Conservation (phyloP, 768 basidiomycete genomes). For the Mrakia frigida region DNA sequence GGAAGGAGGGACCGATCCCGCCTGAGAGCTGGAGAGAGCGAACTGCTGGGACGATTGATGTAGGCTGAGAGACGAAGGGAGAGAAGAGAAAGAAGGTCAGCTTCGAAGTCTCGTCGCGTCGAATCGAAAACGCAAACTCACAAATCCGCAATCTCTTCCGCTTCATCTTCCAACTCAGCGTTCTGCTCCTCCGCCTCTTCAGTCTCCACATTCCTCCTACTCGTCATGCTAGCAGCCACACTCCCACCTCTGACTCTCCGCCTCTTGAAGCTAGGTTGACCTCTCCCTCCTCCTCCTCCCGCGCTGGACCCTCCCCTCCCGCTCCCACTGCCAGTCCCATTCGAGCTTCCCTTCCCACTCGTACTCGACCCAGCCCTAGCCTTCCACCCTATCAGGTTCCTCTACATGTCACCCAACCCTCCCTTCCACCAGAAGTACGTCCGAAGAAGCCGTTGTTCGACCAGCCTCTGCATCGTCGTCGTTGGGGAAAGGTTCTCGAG, state of each 20-base stretch:
- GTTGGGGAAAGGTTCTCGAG: conserved; percentile 30
- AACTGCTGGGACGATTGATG: conserved; percentile 26
- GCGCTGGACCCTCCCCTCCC: too few relatives aligned
- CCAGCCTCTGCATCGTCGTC: conserved; percentile 52
- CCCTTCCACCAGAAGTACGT: conserved; percentile 79
- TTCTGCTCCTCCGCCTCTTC: conserved; percentile 38
- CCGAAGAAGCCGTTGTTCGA: conserved; percentile 58
- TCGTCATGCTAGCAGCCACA: conserved; percentile 11
- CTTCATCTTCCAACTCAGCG: conserved; percentile 50
- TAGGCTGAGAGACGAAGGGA: conserved; percentile 5
- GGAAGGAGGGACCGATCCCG: background rate
- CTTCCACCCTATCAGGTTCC: conserved; percentile 18
- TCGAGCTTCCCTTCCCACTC: background rate
- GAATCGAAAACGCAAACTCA: conserved; percentile 43
- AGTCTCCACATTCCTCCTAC: conserved; percentile 33
- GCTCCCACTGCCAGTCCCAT: background rate
- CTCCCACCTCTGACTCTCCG: conserved; percentile 69
- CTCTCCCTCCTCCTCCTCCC: conserved; percentile 4
- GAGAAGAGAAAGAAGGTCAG: background rate
- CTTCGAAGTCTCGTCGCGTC: background rate
- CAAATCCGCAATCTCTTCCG: conserved; percentile 58
- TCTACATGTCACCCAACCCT: conserved; percentile 40
- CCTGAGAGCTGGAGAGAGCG: background rate
- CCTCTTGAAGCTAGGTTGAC: conserved; percentile 49
- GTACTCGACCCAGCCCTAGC: background rate